Base-by-base conservation (phyloP, 352 stramenopile genomes). In the Phytophthora ramorum region DNA sequence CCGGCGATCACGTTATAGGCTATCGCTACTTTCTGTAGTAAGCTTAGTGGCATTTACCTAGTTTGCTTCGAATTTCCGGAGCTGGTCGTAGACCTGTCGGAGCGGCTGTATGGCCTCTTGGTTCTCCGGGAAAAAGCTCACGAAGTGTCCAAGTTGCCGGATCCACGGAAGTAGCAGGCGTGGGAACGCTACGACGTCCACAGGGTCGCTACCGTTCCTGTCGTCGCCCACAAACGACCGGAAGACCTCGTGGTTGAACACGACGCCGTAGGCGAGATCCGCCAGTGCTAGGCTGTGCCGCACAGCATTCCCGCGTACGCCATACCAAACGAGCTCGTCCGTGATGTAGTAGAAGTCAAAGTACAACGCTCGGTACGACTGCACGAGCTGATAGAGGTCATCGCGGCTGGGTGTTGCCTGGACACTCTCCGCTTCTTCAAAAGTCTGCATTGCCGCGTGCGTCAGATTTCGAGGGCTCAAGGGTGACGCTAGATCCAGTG, bases 281-380 rank as follows among this genome's bases (percentile, higher is more conserved):
- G 88, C 88, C 13, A 96, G 75, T 65, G 90, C 89, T 26, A 96
- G 71, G 26, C 83, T 93, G 57, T 93, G 87, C 7, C 88, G 85
- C 28, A 92, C 84, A 5, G 86, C 84, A 73, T 92, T 95, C 35
- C 88, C 81, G 7, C 88, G 88, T 48, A 96, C 87, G 14, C 86
- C 88, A 57, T 95, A 93, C 88, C 86, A 96, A 38, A 95, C 84
- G 32, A 96, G 69, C 59, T 96, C 88, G 69, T 96, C 88, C 12
- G 86, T 96, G 71, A 96, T 95, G 81, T 96, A 96, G 76, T 93
- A 96, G 47, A 96, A 96, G 60, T 96, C 88, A 48, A 96, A 96
- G 69, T 95, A 96, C 38, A 96, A 59, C 47, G 85, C 84, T 3
- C 86, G 88, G 69, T 93, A 96, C 22, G 80, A 89, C 28, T 91